phyloP scores from a whole-genome alignment of 139 green algal species.

The Marvania coccoides region DNA sequence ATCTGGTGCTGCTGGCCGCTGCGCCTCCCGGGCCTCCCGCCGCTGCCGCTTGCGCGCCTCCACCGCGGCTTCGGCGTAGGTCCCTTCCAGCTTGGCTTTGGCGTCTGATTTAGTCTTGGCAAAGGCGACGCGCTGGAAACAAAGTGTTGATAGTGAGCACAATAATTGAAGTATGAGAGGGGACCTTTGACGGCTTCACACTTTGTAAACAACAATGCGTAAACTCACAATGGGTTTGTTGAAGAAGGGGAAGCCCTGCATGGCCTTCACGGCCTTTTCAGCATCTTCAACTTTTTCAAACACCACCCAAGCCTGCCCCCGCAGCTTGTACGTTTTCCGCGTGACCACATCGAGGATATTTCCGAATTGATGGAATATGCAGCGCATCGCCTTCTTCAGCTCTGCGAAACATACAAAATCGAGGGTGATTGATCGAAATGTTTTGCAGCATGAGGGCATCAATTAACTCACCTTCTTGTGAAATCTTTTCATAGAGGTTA shows the following conservation, averaged over 20 bases:
- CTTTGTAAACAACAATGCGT: not conserved
- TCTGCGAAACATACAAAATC: constrained; percentile 45
- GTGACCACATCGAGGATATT: constrained; percentile 87
- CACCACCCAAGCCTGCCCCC: constrained; percentile 94
- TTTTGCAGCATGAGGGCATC: not conserved
- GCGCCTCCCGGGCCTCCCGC: constrained; percentile 24
- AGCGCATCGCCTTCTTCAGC: constrained; percentile 86
- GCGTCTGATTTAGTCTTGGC: constrained; percentile 88
- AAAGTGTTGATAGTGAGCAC: too few species aligned
- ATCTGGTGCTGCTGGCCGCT: constrained; percentile 4
- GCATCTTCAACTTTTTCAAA: constrained; percentile 79
- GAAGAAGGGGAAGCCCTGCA: constrained; percentile 97
- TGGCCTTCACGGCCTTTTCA: constrained; percentile 71
- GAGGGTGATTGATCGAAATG: not conserved
- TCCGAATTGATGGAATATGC: constrained; percentile 95
- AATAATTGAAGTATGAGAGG: too few species aligned
- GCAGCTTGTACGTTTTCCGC: constrained; percentile 75
- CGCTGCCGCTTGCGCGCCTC: constrained; percentile 51
- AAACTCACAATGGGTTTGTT: constrained; percentile 89
- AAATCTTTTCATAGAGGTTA: constrained; percentile 92
- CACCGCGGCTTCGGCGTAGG: constrained; percentile 39
- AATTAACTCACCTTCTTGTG: constrained; percentile 81
- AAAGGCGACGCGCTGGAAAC: constrained; percentile 66
- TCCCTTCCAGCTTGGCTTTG: constrained; percentile 77
- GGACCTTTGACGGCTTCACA: not conserved